Percentiles rank a stretch among this genome's conserved stretches.
phyloP scores from a whole-genome alignment of 306 rosid species.

The Quercus glauca region DNA sequence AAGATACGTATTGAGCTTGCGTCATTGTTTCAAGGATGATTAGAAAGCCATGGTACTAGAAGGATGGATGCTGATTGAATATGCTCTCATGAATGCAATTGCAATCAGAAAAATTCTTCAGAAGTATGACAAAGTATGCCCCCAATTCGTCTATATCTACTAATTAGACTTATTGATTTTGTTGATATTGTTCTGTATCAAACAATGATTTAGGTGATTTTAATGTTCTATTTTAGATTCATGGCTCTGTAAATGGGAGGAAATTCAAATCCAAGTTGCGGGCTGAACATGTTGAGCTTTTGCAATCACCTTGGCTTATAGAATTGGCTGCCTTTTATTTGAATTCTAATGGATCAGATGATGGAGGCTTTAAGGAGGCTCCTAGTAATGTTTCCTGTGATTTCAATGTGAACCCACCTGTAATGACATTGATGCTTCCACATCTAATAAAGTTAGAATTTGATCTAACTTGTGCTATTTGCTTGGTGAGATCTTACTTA shows the following conservation, averaged over 20 bases:
- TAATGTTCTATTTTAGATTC: not conserved
- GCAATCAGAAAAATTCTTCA: constrained; percentile 89
- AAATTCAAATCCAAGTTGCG: constrained; percentile 70
- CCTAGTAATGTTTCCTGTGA: constrained; percentile 40
- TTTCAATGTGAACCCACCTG: constrained; percentile 34
- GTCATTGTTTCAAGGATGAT: constrained; percentile 67
- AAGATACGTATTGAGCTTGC: constrained; percentile 51
- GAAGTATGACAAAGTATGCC: constrained; percentile 86
- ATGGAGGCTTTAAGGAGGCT: constrained; percentile 43
- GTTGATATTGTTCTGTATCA: constrained; percentile 4
- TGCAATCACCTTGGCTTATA: constrained; percentile 89
- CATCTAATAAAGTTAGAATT: constrained; percentile 65
- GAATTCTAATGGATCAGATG: constrained; percentile 51
- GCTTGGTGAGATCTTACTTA: constrained; percentile 64
- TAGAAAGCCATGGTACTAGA: constrained; percentile 52
- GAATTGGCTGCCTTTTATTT: constrained; percentile 85
- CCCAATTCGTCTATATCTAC: not conserved
- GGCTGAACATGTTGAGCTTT: constrained; percentile 73
- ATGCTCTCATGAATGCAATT: constrained; percentile 77
- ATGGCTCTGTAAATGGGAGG: constrained; percentile 64
- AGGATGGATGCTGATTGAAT: constrained; percentile 72
- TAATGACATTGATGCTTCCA: constrained; percentile 63
- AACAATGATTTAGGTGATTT: not conserved
- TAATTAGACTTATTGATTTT: not conserved
- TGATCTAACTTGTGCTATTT: constrained; percentile 78